Percentiles rank a stretch among this genome's conserved stretches.
Evolutionary conservation across 179 eudicot genomes (phyloP).

Genomic region (Nepenthes alata): DNA sequence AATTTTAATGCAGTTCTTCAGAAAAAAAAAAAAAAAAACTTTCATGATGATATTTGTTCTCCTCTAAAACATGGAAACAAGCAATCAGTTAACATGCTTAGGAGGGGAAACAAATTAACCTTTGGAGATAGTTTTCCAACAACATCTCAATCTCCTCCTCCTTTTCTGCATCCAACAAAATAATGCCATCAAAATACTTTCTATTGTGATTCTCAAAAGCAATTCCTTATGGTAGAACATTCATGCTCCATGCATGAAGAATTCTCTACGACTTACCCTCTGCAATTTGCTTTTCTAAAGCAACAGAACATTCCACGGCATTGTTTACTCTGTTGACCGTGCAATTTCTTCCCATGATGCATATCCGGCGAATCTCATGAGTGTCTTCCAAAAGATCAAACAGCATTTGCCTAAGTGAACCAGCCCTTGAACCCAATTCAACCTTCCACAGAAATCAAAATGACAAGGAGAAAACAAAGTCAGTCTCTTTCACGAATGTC

Average conservation of each 20-base stretch:
- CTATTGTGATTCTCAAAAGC: not conserved
- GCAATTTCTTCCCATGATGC: constrained; percentile 90
- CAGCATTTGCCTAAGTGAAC: constrained; percentile 86
- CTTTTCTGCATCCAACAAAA: constrained; percentile 56
- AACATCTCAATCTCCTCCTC: constrained; percentile 99
- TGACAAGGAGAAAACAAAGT: not conserved
- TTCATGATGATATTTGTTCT: too few species aligned
- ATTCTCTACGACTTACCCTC: constrained; percentile 45
- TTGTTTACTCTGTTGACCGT: constrained; percentile 33
- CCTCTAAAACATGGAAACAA: not conserved
- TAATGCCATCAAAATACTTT: constrained; percentile 1
- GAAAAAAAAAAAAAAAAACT: too few species aligned
- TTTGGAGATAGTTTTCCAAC: constrained; percentile 87
- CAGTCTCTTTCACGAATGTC: too few species aligned
- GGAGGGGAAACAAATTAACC: constrained; percentile 23
- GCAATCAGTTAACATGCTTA: not conserved
- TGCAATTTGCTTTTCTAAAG: constrained; percentile 76
- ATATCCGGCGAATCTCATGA: constrained; percentile 74
- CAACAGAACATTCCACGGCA: constrained; percentile 63
- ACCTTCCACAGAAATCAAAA: constrained; percentile 32
- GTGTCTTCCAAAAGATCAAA: constrained; percentile 95
- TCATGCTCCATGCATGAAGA: constrained; percentile 6
- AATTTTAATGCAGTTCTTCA: too few species aligned
- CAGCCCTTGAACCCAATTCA: constrained; percentile 87
- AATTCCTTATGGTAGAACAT: too few species aligned